A percentile compares a stretch with the other conserved stretches of the same genome.
These are phyloP conservation scores for Yueomyces sinensis DNA, from an alignment of 805 yeast genomes.

Conservation along the genomic window DNA sequence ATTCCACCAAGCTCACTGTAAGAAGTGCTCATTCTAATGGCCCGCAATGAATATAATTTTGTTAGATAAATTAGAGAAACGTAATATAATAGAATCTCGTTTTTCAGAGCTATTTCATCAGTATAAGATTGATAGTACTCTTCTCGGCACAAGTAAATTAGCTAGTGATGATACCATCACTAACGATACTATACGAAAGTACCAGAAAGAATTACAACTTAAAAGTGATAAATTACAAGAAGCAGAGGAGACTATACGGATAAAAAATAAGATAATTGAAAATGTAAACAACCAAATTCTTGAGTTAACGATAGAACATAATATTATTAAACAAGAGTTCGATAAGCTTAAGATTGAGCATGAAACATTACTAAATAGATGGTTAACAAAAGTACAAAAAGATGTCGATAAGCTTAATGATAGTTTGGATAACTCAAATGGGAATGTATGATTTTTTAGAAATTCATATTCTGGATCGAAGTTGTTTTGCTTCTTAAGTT, in stretches of 20 bases:
- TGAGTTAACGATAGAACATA: slow-evolving; percentile 43
- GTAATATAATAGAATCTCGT: slow-evolving; percentile 5
- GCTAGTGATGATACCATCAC: not conserved
- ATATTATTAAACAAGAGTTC: slow-evolving; percentile 24
- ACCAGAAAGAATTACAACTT: not conserved
- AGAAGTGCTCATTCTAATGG: too few relatives aligned
- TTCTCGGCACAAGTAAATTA: not conserved
- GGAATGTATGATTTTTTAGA: too few relatives aligned
- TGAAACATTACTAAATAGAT: slow-evolving; percentile 36
- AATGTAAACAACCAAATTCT: slow-evolving; percentile 56
- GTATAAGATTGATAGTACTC: too few relatives aligned
- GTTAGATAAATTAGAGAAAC: not conserved
- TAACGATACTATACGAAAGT: not conserved
- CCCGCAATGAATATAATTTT: too few relatives aligned
- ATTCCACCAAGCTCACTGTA: too few relatives aligned
- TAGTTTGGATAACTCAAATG: not conserved
- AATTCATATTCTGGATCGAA: too few relatives aligned
- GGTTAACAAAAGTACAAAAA: slow-evolving; percentile 42
- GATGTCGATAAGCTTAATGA: slow-evolving; percentile 50
- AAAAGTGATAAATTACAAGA: slow-evolving; percentile 15
- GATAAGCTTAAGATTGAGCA: slow-evolving; percentile 34
- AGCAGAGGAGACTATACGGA: slow-evolving; percentile 19
- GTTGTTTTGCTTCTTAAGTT: too few relatives aligned
- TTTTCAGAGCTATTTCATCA: slow-evolving; percentile 12
- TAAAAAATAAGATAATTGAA: slow-evolving; percentile 45